Base-by-base conservation (phyloP, 2,329 filamentous ascomycete genomes). In the Colletotrichum sp. region DNA sequence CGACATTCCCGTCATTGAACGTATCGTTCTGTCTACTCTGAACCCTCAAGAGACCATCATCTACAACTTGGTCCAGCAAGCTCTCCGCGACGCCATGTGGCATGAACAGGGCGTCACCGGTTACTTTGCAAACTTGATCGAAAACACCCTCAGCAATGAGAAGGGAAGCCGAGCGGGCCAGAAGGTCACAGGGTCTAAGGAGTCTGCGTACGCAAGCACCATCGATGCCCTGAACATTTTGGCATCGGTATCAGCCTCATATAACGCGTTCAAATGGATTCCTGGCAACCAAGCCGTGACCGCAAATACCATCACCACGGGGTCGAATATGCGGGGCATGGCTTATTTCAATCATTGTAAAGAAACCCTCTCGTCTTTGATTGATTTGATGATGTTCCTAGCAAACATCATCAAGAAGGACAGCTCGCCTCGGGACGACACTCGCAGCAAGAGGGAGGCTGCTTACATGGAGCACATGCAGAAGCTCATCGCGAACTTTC, bases 61-160 rank as follows among this genome's bases (percentile, higher is more conserved):
- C 6, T 86, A 86, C 57, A 66, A 81, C 19, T 72, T 81, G 16
- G 67, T 82, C 2, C 82, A 85, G 52, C 80, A 82, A 69, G 79
- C 81, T 3, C 72, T 85, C 4, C 80, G 79, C 15, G 78, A 79
- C 29, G 80, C 79, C 4, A 77, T 80, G 22, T 80, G 85, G 77
- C 81, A 84, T 13, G 74, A 79, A 4, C 78, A 82, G 3, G 71
- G 76, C 25, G 59, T 78, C 6, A 52, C 70, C 15, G 55, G 34
- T 6, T 52, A 57, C 27, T 8, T 69, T 12, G 27, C 15, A 27
- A 3, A 36, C 6, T 30, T 76, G 16, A 29, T 69, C 29, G 32
- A 16, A 8, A 39, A 29, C 30, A 6, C 29, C 5, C n/a, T 73
- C 6, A 25, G 32, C 57, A 22, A 64, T 3, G 73, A 76, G 22